Percentiles rank a stretch among this genome's conserved stretches.
Conservation (phyloP, 1,284 basidiomycete genomes). For the Marasmius oreades region DNA sequence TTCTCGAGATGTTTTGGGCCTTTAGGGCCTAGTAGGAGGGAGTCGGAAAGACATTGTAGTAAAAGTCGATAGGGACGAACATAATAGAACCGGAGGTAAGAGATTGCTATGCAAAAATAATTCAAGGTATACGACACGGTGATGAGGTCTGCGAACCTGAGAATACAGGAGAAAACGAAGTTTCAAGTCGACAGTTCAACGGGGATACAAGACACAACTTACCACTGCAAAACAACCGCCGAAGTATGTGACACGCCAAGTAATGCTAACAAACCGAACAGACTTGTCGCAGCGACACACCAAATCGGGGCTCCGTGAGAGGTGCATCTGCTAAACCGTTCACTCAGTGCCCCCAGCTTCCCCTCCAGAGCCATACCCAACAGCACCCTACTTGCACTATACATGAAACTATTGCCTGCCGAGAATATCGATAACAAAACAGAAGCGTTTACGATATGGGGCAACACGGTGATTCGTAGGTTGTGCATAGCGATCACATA, state of each 20-base stretch:
- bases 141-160: slow-evolving; percentile 43
- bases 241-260: slow-evolving; percentile 43
- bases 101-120: slow-evolving; percentile 42
- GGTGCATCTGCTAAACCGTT: slow-evolving; percentile 51
- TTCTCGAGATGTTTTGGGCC: slow-evolving; percentile 56
- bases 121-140: slow-evolving; percentile 44
- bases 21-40: slow-evolving; percentile 44
- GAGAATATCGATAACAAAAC: slow-evolving; percentile 69
- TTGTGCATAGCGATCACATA: slow-evolving; percentile 75
- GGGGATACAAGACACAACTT: too few relatives aligned
- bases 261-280: slow-evolving; percentile 42
- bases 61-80: slow-evolving; percentile 22
- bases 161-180: neutral
- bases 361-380: slow-evolving; percentile 71
- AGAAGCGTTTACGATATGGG: slow-evolving; percentile 65
- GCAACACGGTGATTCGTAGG: slow-evolving; percentile 56
- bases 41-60: neutral
- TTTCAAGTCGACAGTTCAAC: too few relatives aligned
- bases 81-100: slow-evolving; percentile 41
- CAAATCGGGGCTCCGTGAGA: slow-evolving; percentile 62
- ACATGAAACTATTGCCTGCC: slow-evolving; percentile 75
- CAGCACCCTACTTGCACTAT: slow-evolving; percentile 71
- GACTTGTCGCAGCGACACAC: slow-evolving; percentile 36
- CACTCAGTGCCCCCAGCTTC: slow-evolving; percentile 34
- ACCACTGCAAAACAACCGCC: slow-evolving; percentile 45